Evolutionary conservation across 371 early-diverging fungal genomes (phyloP), one percentile per base, ranked within the genome.

Genomic region (Apophysomyces trapeziformis): DNA sequence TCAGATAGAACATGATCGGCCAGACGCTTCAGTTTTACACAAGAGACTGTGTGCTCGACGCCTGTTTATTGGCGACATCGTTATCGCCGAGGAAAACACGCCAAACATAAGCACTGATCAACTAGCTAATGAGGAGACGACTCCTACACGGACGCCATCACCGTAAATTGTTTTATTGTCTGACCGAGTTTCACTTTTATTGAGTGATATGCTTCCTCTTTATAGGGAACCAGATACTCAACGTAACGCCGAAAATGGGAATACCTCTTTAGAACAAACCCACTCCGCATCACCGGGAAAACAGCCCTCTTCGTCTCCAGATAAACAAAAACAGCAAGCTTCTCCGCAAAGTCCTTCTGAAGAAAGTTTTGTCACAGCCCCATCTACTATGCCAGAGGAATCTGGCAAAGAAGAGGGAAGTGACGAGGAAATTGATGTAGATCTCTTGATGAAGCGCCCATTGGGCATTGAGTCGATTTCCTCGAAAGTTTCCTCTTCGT

Each of bases 311-410:
- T 2, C 2, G 41, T 50, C 54, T 50, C 21, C 7, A 50, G 21
- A 21, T 50, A 21, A 1, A 5, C 54, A 50, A 50, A 50, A 26
- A 18, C 54, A 16, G 21, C 9, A 11, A 50, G 21, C 21, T 16
- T 18, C 54, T 7, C 32, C 54, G 16, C 7, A 21, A 18, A 21
- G 21, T 9, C 16, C 54, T 5, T 50, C 54, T 21, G 54, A 43
- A 8, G 45, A 45, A 45, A 61, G 45, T 11, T 61, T 61, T 26
- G 14, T 61, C 32, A 61, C 61, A 45, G 61, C 61, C 8, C 5
- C 61, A 4, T 61, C 45, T 32, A 12, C 36, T 43, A 16, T 13
- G 5, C 46, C 7, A 9, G 26, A 13, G 5, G 11, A 45, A 43
- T 43, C 5, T 61, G 45, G 41, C 21, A 32, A 36, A 26, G 54